These are phyloP conservation scores for Coprinellus aureogranulatus DNA, from an alignment of 768 basidiomycete genomes.

Conservation along the genomic window DNA sequence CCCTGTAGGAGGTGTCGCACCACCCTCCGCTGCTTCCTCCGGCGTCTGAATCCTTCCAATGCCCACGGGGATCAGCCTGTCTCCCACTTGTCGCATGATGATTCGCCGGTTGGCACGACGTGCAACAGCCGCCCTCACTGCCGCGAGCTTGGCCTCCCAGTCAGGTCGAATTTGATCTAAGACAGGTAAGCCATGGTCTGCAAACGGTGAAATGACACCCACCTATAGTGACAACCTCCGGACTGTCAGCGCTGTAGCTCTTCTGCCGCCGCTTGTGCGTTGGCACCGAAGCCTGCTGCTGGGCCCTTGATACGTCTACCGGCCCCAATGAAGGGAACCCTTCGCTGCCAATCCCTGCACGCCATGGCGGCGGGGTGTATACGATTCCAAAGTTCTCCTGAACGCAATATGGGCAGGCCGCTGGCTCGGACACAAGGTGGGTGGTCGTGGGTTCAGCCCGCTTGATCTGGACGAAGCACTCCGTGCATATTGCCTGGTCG, in stretches of 20 bases:
- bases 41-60: slow-evolving; percentile 76
- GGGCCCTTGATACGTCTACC: neutral
- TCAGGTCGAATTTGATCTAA: slow-evolving; percentile 95
- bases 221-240: slow-evolving; percentile 92
- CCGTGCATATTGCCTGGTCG: slow-evolving; percentile 97
- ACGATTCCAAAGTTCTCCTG: slow-evolving; percentile 96
- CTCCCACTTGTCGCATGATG: slow-evolving; percentile 98
- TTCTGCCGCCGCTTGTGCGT: slow-evolving; percentile 78
- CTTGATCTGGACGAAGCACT: slow-evolving; percentile 99
- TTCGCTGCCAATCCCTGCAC: slow-evolving; percentile 74
- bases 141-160: slow-evolving; percentile 94
- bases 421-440: slow-evolving; percentile 93
- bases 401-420: slow-evolving; percentile 96
- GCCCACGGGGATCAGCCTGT: slow-evolving; percentile 94
- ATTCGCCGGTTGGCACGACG: slow-evolving; percentile 93
- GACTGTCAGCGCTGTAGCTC: slow-evolving; percentile 81
- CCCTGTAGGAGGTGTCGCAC: slow-evolving; percentile 34
- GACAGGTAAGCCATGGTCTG: neutral
- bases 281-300: slow-evolving; percentile 20
- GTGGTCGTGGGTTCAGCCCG: slow-evolving; percentile 92
- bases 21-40: slow-evolving; percentile 51
- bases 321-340: slow-evolving; percentile 33
- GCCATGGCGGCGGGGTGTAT: slow-evolving; percentile 80
- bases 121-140: slow-evolving; percentile 93
- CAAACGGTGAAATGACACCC: slow-evolving; percentile 19